phyloP scores from a whole-genome alignment of 768 basidiomycete genomes.

The Tricholoma flavovirens region DNA sequence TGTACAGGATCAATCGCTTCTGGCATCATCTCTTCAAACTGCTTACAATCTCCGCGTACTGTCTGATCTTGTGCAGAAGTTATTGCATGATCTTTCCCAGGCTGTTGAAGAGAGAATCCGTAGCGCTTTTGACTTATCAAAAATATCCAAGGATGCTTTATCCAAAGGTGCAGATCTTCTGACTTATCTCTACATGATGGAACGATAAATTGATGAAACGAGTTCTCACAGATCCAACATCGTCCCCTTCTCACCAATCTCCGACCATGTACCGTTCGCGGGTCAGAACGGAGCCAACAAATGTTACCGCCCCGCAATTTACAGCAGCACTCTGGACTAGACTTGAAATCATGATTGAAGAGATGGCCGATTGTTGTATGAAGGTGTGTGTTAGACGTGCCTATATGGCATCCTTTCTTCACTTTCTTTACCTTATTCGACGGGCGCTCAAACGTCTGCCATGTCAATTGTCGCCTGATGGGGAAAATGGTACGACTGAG shows the following conservation, averaged over 20 bases:
- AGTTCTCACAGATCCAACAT: slow-evolving; percentile 14
- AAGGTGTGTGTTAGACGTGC: slow-evolving; percentile 44
- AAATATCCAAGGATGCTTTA: slow-evolving; percentile 82
- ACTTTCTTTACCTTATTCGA: background rate
- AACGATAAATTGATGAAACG: background rate
- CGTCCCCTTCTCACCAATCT: slow-evolving; percentile 24
- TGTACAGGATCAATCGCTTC: slow-evolving; percentile 76
- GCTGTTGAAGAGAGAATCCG: slow-evolving; percentile 79
- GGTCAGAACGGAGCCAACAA: slow-evolving; percentile 87
- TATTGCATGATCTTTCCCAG: slow-evolving; percentile 75
- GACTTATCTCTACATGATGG: background rate
- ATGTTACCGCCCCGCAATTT: slow-evolving; percentile 82
- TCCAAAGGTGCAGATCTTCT: slow-evolving; percentile 53
- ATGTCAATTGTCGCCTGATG: background rate
- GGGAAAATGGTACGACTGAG: background rate
- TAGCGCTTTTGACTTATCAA: slow-evolving; percentile 78
- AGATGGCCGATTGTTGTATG: slow-evolving; percentile 86
- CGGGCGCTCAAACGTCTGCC: slow-evolving; percentile 2
- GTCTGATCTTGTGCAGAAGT: slow-evolving; percentile 73
- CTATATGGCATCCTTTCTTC: background rate
- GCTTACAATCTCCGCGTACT: slow-evolving; percentile 88
- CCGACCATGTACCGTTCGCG: slow-evolving; percentile 77
- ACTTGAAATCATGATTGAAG: slow-evolving; percentile 78
- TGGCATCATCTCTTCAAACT: slow-evolving; percentile 93
- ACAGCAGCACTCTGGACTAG: slow-evolving; percentile 74